phyloP scores from a whole-genome alignment of 257 asterid genomes.

The Apocynum venetum region DNA sequence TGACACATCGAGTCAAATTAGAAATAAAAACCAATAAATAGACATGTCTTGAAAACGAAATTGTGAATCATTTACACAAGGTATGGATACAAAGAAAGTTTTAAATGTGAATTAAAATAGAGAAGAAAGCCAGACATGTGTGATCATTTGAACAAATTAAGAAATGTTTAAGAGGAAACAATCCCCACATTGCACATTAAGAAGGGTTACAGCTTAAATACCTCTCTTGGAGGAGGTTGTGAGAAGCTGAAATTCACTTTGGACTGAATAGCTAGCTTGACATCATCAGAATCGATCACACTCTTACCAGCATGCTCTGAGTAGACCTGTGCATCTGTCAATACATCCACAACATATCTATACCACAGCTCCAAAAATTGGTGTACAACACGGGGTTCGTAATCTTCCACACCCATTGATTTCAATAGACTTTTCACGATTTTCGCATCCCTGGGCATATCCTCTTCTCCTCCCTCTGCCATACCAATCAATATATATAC shows the following conservation, averaged over 20 bases:
- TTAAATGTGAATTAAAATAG: background rate
- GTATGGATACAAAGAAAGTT: background rate
- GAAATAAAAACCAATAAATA: no score
- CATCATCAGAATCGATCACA: constrained; percentile 69
- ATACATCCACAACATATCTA: constrained; percentile 67
- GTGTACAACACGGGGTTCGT: constrained; percentile 79
- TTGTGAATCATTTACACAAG: background rate
- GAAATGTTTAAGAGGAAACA: background rate
- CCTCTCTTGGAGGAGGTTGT: constrained; percentile 93
- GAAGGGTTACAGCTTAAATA: constrained; percentile 15
- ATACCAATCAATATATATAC: constrained; percentile 19
- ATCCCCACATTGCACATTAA: background rate
- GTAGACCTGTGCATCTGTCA: constrained; percentile 77
- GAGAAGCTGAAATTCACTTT: constrained; percentile 89
- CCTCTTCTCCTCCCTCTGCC: constrained; percentile 76
- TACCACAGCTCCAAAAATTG: constrained; percentile 85
- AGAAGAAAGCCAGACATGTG: background rate
- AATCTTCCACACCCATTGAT: constrained; percentile 89
- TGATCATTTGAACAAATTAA: background rate
- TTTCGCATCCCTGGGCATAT: constrained; percentile 83
- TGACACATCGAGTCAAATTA: no score
- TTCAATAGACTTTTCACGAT: constrained; percentile 71
- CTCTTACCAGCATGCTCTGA: constrained; percentile 83
- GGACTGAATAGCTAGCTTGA: constrained; percentile 81
- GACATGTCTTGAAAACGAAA: background rate